Evolutionary conservation across 305 asterid genomes (phyloP).

Genomic region (Rubia occidens): DNA sequence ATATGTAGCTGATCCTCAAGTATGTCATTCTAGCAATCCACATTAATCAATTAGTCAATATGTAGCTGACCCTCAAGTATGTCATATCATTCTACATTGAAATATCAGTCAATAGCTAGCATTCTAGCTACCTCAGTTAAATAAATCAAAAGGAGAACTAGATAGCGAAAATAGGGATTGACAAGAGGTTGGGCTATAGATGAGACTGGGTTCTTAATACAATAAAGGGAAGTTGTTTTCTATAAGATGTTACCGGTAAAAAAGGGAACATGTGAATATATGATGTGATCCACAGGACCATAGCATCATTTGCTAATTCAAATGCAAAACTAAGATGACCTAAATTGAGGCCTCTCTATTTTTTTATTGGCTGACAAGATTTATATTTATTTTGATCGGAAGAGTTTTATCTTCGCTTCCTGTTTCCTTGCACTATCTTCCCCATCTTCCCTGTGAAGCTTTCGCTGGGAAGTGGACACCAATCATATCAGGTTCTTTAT

Average conservation of each 20-base stretch:
- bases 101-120: neutral
- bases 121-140: neutral
- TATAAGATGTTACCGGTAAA: neutral
- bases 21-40: constrained; percentile 15
- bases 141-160: neutral
- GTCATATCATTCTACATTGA: neutral
- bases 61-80: constrained; percentile 26
- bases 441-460: neutral
- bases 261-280: neutral
- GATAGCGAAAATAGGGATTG: neutral
- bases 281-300: neutral
- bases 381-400: neutral
- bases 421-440: neutral
- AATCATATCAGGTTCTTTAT: neutral
- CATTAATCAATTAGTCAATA: neutral
- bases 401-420: neutral
- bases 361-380: neutral
- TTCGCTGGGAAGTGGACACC: neutral
- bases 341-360: neutral
- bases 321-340: neutral
- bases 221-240: neutral
- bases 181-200: neutral
- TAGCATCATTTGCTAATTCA: neutral
- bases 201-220: neutral
- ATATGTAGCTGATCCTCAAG: constrained; percentile 21